A percentile compares a stretch with the other conserved stretches of the same genome.
These are phyloP conservation scores for Brassica incana DNA, from an alignment of 345 rosid species.

Conservation along the genomic window DNA sequence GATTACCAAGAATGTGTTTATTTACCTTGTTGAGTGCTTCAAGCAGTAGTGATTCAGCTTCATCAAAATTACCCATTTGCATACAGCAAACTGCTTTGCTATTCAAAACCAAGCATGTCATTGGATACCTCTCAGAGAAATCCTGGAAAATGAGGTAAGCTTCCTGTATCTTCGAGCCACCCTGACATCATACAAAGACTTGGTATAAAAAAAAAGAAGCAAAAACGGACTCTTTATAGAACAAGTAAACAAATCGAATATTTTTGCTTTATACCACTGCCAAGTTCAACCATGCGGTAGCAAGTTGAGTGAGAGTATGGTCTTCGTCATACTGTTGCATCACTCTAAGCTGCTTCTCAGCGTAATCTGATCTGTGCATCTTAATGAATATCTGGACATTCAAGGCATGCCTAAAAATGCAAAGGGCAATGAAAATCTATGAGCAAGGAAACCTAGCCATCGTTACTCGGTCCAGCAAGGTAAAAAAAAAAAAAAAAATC, in stretches of 20 bases:
- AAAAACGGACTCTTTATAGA: neutral
- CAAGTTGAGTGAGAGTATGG: constrained; percentile 94
- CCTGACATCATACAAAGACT: constrained; percentile 46
- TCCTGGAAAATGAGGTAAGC: constrained; percentile 97
- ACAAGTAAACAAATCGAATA: neutral
- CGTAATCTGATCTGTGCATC: constrained; percentile 92
- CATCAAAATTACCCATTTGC: constrained; percentile 97
- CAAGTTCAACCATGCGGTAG: constrained; percentile 88
- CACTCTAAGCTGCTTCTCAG: constrained; percentile 80
- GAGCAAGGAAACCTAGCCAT: constrained; percentile 6
- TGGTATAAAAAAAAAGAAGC: neutral
- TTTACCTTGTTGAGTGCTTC: constrained; percentile 95
- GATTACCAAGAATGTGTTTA: neutral
- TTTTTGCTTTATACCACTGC: constrained; percentile 63
- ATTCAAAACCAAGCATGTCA: constrained; percentile 87
- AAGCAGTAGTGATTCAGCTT: constrained; percentile 88
- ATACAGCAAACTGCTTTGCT: constrained; percentile 94
- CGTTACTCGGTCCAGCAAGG: neutral
- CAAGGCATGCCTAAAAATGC: constrained; percentile 73
- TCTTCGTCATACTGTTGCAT: constrained; percentile 98
- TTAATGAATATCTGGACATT: constrained; percentile 91
- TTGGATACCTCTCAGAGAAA: constrained; percentile 88
- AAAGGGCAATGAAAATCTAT: neutral
- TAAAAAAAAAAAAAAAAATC: constrained; percentile 18
- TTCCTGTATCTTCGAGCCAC: constrained; percentile 96